Base-by-base conservation (phyloP, 148 eudicot species). In the Rhododendron griersonianum region DNA sequence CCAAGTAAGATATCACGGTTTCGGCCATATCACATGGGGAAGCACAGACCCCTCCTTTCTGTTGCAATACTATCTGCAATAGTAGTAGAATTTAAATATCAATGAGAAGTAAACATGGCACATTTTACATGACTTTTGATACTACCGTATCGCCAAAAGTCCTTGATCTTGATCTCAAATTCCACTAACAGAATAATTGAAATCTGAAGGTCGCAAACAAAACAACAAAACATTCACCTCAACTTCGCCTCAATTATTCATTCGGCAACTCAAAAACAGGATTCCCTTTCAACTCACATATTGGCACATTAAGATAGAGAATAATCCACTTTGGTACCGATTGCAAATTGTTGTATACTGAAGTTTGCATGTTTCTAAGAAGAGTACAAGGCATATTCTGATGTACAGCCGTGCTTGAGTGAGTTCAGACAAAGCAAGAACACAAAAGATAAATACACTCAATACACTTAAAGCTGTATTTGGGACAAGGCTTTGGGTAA, bases 1-100 rank as follows among this genome's bases (percentile, higher is more conserved):
- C 95, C 96, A 96, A 86, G 90, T 92, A 94, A 2, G 94, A 90
- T 73, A 93, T 84, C 86, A 96, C 95, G 67, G 79, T 91, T 83
- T 91, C 93, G 11, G 98, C 98, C 93, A 93, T 87, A 84, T 92
- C 94, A 81, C 88, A 63, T 11, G 98, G 98, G 67, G 98, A 87
- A 85, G 90, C 85, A 87, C 94, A 90, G n/a, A 63, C 48, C 48
- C 88, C 96, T 84, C 86, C 93, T 57, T 89, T 73, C 81, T 93
- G 96, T 41, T 90, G 91, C 81, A 96, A 87, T 50, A 90, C 92
- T 80, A 96, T 91, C 98, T 96, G 98, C 87, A 93, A 47, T 1
- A 87, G 77, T 53, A 55, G 7, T 23, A 6, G 48, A 77, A 57
- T 63, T 80, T 44, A 81, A 59, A 81, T n/a, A 63, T 35, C 33